These are phyloP conservation scores for Microbotryum violaceum DNA, from an alignment of 1,284 basidiomycete species.

Conservation along the genomic window DNA sequence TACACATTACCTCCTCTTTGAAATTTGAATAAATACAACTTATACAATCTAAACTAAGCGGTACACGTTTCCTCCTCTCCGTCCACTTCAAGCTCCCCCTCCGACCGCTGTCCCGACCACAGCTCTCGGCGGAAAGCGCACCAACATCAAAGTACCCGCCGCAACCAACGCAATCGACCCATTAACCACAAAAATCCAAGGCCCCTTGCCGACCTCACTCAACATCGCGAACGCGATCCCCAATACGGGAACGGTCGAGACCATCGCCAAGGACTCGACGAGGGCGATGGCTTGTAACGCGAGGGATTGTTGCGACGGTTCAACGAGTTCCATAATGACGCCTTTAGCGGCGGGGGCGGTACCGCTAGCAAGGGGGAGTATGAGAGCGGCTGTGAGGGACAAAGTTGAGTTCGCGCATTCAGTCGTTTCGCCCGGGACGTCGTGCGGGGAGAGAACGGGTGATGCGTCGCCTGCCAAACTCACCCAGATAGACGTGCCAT, in stretches of 20 bases:
- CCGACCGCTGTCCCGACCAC: too few species aligned
- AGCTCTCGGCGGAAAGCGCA: conserved; percentile 32
- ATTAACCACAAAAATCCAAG: conserved; percentile 37
- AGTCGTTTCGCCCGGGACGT: too few species aligned
- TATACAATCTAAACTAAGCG: too few species aligned
- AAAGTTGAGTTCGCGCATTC: not conserved
- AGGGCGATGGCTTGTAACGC: conserved; percentile 41
- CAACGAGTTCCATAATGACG: conserved; percentile 41
- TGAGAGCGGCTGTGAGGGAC: conserved; percentile 30
- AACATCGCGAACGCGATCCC: conserved; percentile 36
- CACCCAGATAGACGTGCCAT: conserved; percentile 40
- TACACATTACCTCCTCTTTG: too few species aligned
- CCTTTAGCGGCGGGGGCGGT: conserved; percentile 42
- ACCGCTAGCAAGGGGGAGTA: conserved; percentile 42
- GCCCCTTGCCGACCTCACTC: conserved; percentile 34
- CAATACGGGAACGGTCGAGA: conserved; percentile 37
- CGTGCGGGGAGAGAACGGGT: too few species aligned
- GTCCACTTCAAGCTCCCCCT: too few species aligned
- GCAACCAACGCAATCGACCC: conserved; percentile 37
- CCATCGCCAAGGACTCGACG: conserved; percentile 37
- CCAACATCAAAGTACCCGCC: conserved; percentile 36
- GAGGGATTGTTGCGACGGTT: conserved; percentile 34
- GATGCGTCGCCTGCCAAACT: not conserved
- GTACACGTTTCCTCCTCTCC: too few species aligned
- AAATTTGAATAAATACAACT: too few species aligned